Base-by-base conservation (phyloP, 1,284 basidiomycete genomes). In the Trichosporon asahii region DNA sequence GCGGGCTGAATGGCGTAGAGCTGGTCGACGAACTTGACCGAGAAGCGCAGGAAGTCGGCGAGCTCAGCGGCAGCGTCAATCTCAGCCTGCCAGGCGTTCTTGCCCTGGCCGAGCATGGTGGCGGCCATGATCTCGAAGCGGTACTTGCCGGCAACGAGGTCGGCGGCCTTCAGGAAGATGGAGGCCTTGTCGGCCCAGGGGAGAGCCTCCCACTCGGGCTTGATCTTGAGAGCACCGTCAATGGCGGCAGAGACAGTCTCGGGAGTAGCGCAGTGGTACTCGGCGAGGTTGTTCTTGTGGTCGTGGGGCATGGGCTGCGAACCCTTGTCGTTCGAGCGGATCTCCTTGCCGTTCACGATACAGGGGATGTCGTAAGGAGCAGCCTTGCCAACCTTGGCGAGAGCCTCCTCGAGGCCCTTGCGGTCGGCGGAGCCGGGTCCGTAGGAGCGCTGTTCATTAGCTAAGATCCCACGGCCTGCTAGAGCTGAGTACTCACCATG, bases 1-100 rank as follows among this genome's bases (percentile, higher is more conserved):
- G 90, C 83, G 0, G 96, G 96, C 80, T 99, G 96, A 76, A 92
- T 90, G 61, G 89, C 79, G 84, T 98, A 99, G 72, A 99, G 86
- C 78, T 98, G 92, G 84, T 98, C 94, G 46, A 98, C 94, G 81
- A 91, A 98, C 85, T 97, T 95, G 79, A 95, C 95, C 60, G 94
- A 93, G 79, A 99, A 99, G 73, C 97, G 89, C 84, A 98, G 89
- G 87, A 99, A 99, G 84, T 99, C 96, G 69, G 88, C 84, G 69
- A 97, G 85, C 94, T 98, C 96, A 18, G 97, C 96, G 31, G 95
- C 96, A 66, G 97, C 93, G 84, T 99, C 96, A 74, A 99, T 99
- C 87, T 99, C 96, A 25, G 96, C 97, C 85, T 99, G 96, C 96
- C 96, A 99, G 12, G 89, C 91, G 82, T 98, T 99, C 89, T 99